Conservation (phyloP, 2,329 filamentous ascomycete species). For the Emergomyces orientalis region DNA sequence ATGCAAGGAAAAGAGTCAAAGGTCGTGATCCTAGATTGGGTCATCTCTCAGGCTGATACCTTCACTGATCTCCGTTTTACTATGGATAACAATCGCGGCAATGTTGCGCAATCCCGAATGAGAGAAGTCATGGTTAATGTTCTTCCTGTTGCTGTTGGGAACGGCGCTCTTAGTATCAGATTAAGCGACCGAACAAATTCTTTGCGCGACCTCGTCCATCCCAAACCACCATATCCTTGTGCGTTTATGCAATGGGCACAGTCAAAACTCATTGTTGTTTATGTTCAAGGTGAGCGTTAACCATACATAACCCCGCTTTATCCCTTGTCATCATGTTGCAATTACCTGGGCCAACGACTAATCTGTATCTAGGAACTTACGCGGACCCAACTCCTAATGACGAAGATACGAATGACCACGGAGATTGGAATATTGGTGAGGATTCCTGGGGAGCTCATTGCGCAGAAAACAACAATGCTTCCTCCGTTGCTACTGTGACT, state of each 20-base stretch:
- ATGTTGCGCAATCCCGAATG: background rate
- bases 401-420: too few relatives aligned
- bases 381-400: too few relatives aligned
- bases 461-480: too few relatives aligned
- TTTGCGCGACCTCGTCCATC: background rate
- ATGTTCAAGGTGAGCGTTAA: too few relatives aligned
- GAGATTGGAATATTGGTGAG: too few relatives aligned
- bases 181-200: slow-evolving; percentile 27
- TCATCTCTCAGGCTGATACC: background rate
- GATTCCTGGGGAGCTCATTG: too few relatives aligned
- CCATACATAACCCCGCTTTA: too few relatives aligned
- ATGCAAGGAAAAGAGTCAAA: background rate
- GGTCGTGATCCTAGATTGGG: background rate
- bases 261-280: background rate
- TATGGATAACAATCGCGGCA: background rate
- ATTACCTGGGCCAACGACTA: too few relatives aligned
- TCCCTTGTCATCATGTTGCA: too few relatives aligned
- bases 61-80: background rate
- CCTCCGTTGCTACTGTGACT: too few relatives aligned
- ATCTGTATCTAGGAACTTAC: too few relatives aligned
- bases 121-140: background rate
- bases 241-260: background rate
- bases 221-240: background rate
- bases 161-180: background rate
- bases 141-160: background rate